Evolutionary conservation across 2,329 filamentous ascomycete species (phyloP).

Genomic region (Penicillium occitanis): DNA sequence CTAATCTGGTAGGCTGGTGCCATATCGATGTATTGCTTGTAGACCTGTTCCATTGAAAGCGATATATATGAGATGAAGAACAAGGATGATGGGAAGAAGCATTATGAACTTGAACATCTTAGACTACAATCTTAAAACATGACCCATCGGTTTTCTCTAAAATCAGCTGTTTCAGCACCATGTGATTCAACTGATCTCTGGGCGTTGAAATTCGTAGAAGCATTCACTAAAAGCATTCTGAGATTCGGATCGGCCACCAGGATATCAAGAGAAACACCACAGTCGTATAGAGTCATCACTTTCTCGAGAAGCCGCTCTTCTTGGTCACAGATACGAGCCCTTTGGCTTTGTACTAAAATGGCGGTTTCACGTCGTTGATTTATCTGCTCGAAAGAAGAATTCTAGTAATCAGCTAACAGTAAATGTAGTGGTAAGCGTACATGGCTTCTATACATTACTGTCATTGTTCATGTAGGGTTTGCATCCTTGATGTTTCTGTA

Average conservation of each 20-base stretch:
- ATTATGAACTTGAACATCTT: background rate
- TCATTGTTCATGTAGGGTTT: background rate
- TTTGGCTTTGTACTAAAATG: conserved; percentile 1
- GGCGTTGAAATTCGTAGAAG: background rate
- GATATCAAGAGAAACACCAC: background rate
- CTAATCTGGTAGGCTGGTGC: background rate
- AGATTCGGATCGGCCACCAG: background rate
- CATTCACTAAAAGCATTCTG: background rate
- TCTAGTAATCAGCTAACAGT: background rate
- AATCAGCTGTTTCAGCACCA: background rate
- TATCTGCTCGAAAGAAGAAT: conserved; percentile 1
- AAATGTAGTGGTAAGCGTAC: background rate
- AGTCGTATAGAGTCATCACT: background rate
- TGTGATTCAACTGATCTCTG: background rate
- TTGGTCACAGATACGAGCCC: conserved; percentile 1
- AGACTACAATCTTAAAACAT: background rate
- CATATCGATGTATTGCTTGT: background rate
- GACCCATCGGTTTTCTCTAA: background rate
- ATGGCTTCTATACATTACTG: background rate
- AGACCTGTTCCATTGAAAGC: background rate
- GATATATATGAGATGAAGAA: conserved; percentile 1
- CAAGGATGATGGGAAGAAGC: background rate
- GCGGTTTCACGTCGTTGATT: background rate
- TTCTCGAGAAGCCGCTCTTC: background rate
- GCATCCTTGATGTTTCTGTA: conserved; percentile 2